A percentile compares a stretch with the other conserved stretches of the same genome.
Evolutionary conservation across 192 early-diverging fungal genomes (phyloP).

Genomic region (Coemansia sp.): DNA sequence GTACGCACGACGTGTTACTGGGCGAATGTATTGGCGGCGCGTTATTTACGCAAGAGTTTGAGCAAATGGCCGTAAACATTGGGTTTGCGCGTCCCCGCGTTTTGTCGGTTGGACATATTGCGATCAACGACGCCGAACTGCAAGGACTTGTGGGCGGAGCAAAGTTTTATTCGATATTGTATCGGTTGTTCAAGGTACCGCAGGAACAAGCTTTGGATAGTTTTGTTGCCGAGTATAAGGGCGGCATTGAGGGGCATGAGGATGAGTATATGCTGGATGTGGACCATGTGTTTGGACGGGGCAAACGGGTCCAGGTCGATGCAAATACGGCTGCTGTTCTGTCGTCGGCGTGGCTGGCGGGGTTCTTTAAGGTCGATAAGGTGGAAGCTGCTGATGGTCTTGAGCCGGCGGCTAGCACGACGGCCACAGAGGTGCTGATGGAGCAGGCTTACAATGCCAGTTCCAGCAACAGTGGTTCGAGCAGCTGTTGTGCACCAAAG

Average conservation of each 20-base stretch:
- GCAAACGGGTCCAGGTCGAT: neutral
- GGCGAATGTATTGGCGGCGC: conserved; percentile 49
- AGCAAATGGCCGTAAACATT: conserved; percentile 28
- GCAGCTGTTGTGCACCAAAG: conserved; percentile 4
- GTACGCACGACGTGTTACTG: conserved; percentile 27
- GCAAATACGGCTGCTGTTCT: conserved; percentile 8
- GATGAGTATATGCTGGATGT: conserved; percentile 17
- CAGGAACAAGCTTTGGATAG: too few relatives aligned
- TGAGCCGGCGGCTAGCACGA: neutral
- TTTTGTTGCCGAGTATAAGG: conserved; percentile 11
- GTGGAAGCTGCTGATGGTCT: neutral
- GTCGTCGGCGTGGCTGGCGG: conserved; percentile 12
- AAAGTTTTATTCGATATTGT: conserved; percentile 43
- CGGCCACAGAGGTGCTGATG: neutral
- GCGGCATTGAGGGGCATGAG: conserved; percentile 15
- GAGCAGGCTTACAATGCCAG: conserved; percentile 1
- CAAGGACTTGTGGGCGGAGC: conserved; percentile 33
- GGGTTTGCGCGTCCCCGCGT: conserved; percentile 29
- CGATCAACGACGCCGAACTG: conserved; percentile 34
- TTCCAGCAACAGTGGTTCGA: neutral
- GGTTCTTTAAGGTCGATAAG: conserved; percentile 7
- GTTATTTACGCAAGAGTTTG: conserved; percentile 40
- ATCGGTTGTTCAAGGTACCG: conserved; percentile 41
- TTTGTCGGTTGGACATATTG: conserved; percentile 11
- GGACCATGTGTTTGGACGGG: conserved; percentile 9